phyloP scores from a whole-genome alignment of 495 filamentous ascomycete species.

The Aspergillus sclerotiicarbonarius region DNA sequence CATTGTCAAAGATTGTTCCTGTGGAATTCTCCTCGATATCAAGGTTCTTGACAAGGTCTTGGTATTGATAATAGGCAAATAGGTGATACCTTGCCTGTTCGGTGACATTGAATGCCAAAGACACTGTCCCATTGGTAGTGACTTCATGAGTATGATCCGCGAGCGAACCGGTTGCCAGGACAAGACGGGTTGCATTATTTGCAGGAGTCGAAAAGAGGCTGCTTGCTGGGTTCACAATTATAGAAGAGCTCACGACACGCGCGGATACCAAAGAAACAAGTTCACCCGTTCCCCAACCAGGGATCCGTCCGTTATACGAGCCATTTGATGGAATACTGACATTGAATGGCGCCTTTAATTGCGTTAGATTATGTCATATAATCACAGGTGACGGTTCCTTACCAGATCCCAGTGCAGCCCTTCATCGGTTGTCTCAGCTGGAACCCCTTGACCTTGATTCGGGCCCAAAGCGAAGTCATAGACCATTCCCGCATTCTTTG shows the following conservation, averaged over 20 bases:
- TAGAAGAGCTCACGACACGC: slow-evolving; percentile 22
- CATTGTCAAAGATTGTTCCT: slow-evolving; percentile 39
- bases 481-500: slow-evolving; percentile 36
- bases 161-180: no score
- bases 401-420: slow-evolving; percentile 40
- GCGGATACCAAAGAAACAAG: slow-evolving; percentile 34
- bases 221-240: no score
- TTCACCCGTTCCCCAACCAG: slow-evolving; percentile 39
- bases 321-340: slow-evolving; percentile 24
- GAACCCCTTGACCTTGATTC: slow-evolving; percentile 50
- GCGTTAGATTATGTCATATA: neutral
- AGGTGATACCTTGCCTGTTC: slow-evolving; percentile 21
- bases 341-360: slow-evolving; percentile 18
- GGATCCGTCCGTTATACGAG: slow-evolving; percentile 28
- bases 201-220: no score
- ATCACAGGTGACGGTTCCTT: slow-evolving; percentile 9
- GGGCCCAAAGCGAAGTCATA: slow-evolving; percentile 52
- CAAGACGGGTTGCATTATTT: no score
- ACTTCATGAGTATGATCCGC: no score
- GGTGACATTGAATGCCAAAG: slow-evolving; percentile 15
- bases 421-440: slow-evolving; percentile 28
- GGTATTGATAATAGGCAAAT: slow-evolving; percentile 41
- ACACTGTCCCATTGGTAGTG: no score
- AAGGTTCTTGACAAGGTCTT: slow-evolving; percentile 27
- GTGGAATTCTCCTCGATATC: slow-evolving; percentile 13